Evolutionary conservation across 345 rosid genomes (phyloP).

Genomic region (Durio zibethinus): DNA sequence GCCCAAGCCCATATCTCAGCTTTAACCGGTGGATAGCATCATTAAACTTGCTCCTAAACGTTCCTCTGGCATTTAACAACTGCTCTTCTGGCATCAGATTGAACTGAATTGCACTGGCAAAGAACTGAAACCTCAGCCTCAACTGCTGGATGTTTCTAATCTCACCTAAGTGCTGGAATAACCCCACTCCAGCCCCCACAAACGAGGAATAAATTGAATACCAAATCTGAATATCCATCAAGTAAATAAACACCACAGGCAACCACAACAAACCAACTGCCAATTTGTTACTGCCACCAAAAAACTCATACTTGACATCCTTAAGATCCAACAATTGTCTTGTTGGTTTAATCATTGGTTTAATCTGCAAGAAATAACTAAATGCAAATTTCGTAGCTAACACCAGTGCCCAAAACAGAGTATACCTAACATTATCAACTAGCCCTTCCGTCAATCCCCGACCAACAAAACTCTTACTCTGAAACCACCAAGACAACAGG

Average conservation of each 20-base stretch:
- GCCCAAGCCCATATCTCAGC: conserved; percentile 87
- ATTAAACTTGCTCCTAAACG: conserved; percentile 66
- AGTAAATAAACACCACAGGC: conserved; percentile 76
- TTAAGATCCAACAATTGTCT: conserved; percentile 43
- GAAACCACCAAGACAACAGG: conserved; percentile 75
- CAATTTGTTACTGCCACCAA: conserved; percentile 55
- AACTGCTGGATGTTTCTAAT: conserved; percentile 81
- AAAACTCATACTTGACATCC: conserved; percentile 46
- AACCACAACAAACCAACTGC: conserved; percentile 78
- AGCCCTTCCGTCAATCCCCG: conserved; percentile 85
- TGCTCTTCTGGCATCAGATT: conserved; percentile 98
- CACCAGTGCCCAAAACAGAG: conserved; percentile 79
- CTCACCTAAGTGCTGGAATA: conserved; percentile 92
- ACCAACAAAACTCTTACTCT: conserved; percentile 68
- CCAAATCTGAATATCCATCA: conserved; percentile 97
- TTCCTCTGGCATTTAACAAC: conserved; percentile 73
- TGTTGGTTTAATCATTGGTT: conserved; percentile 77
- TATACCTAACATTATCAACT: conserved; percentile 72
- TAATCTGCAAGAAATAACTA: conserved; percentile 86
- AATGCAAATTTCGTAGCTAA: conserved; percentile 74
- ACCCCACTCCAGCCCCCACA: conserved; percentile 80
- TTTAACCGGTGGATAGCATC: conserved; percentile 84
- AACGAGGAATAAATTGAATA: conserved; percentile 81
- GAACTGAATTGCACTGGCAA: conserved; percentile 96
- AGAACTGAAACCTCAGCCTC: conserved; percentile 92